These are phyloP conservation scores for Diospyros kaki DNA, from an alignment of 148 eudicot genomes.

Conservation along the genomic window DNA sequence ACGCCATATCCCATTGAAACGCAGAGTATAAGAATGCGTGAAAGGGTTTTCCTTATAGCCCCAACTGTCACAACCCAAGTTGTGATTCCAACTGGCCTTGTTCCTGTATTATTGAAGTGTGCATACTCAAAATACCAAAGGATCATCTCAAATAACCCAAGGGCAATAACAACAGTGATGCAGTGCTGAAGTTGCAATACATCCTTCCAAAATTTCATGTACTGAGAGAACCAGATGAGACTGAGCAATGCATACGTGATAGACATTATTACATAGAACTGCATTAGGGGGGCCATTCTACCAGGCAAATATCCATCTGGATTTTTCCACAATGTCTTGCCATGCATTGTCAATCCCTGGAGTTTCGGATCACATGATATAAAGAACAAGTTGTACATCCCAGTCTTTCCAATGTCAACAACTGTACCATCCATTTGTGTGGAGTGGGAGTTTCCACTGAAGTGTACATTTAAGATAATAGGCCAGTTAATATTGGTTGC, in stretches of 20 bases:
- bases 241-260: conserved; percentile 65
- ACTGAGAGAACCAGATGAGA: conserved; percentile 75
- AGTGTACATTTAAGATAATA: conserved; percentile 56
- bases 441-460: conserved; percentile 50
- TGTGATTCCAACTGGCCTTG: conserved; percentile 75
- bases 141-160: conserved; percentile 81
- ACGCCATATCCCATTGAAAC: conserved; percentile 99
- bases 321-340: conserved; percentile 89
- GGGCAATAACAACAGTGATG: conserved; percentile 68
- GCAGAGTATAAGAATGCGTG: conserved; percentile 79
- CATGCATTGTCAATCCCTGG: conserved; percentile 67
- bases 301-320: conserved; percentile 97
- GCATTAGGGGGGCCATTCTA: conserved; percentile 93
- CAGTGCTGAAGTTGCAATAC: conserved; percentile 89
- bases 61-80: conserved; percentile 90
- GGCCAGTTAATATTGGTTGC: conserved; percentile 75
- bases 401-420: conserved; percentile 65
- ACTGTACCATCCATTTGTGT: conserved; percentile 56
- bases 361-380: conserved; percentile 84
- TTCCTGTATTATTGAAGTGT: conserved; percentile 73
- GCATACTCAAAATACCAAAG: conserved; percentile 96
- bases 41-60: conserved; percentile 73
- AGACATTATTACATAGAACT: conserved; percentile 72
- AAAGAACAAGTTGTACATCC: conserved; percentile 96
- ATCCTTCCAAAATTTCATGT: conserved; percentile 74